Base-by-base conservation (phyloP, 2,329 filamentous ascomycete species). In the Phoma sp. region DNA sequence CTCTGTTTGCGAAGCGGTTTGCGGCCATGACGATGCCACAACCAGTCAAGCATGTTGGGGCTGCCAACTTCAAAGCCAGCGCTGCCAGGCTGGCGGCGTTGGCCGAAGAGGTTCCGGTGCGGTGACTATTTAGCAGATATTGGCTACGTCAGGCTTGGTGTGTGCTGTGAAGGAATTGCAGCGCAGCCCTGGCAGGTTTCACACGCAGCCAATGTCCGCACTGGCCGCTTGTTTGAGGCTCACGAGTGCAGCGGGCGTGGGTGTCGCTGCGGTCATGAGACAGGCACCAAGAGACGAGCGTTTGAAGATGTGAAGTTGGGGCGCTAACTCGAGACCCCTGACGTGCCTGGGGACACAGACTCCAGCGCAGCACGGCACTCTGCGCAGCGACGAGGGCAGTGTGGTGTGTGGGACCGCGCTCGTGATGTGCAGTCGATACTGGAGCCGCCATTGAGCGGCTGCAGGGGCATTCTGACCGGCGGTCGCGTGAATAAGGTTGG, bases 231-330 rank as follows among this genome's bases (percentile, higher is more conserved):
- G 36, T 49, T 49, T 55, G 41, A 46, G 52, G 30, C 41, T 27
- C 41, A 46, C 32, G 36, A 11, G 36, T 30, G 36, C 46, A 35
- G 41, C 43, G 24, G 18, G 23, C n/a, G 45, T 47, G 45, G 51
- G 33, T 32, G 51, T 38, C 35, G 45, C 32, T 29, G 45, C 29
- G 51, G 41, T 55, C 47, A 43, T 51, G 52, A 55, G 52, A 55
- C 52, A 47, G 38, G 52, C 37, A 38, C 23, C 52, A 51, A 38
- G 42, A 47, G 14, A 22, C 32, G 36, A 18, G 33, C 22, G 47
- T 50, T 55, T 55, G 42, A 47, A 37, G 47, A 24, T 23, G 40
- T 50, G 30, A 42, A 43, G 42, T 14, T 22, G 39, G 37, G 25
- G 52, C 47, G 47, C 52, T 51, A 40, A 25, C 13, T 7, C 33